These are phyloP conservation scores for Phoma sp. DNA, from an alignment of 2,329 filamentous ascomycete species.

Conservation along the genomic window DNA sequence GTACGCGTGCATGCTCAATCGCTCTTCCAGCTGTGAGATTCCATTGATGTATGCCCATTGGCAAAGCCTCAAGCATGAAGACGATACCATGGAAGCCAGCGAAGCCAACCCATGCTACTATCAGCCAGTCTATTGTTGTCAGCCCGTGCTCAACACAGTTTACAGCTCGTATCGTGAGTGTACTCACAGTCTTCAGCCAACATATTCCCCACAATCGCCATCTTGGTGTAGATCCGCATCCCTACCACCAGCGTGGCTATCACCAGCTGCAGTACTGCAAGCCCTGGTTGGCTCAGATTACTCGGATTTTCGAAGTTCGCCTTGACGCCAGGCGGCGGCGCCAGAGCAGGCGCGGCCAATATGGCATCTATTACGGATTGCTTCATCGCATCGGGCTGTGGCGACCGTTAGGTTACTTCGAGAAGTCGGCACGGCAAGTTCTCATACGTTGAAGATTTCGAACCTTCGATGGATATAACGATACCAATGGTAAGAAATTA, in stretches of 20 bases:
- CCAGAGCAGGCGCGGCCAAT: conserved; percentile 13
- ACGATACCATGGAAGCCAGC: conserved; percentile 12
- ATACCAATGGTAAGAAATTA: not conserved
- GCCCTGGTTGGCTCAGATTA: conserved; percentile 7
- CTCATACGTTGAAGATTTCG: not conserved
- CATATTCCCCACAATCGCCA: conserved; percentile 14
- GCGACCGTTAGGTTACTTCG: conserved; percentile 2
- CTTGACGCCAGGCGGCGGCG: conserved; percentile 16
- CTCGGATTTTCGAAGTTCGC: conserved; percentile 18
- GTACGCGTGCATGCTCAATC: conserved; percentile 15
- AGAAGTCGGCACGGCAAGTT: not conserved
- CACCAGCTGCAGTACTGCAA: conserved; percentile 15
- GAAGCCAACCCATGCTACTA: conserved; percentile 19
- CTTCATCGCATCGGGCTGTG: not conserved
- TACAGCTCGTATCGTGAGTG: not conserved
- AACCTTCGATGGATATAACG: not conserved
- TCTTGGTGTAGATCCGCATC: conserved; percentile 18
- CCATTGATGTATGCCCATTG: conserved; percentile 22
- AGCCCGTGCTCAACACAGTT: no score
- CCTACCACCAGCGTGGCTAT: conserved; percentile 16
- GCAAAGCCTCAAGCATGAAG: conserved; percentile 17
- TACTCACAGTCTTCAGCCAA: conserved; percentile 22
- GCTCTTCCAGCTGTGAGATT: conserved; percentile 16
- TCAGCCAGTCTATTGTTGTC: conserved; percentile 16
- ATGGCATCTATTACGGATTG: conserved; percentile 1